Evolutionary conservation across 2,329 filamentous ascomycete species (phyloP), one percentile per base, ranked within the genome.

Genomic region (Trichoderma simmonsii): DNA sequence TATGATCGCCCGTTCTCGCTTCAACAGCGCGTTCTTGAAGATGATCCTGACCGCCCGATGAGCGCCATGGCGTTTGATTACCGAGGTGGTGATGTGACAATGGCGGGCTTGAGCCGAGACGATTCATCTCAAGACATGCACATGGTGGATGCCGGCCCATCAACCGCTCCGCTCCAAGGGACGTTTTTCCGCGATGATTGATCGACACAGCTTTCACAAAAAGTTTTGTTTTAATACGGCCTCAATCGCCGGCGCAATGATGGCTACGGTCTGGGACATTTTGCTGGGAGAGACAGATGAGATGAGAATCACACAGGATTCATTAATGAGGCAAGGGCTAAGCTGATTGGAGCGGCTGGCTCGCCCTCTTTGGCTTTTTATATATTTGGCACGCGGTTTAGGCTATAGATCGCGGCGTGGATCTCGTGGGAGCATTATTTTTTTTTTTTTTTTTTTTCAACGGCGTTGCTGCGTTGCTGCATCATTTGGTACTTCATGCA

Each of bases 91-190:
- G 75, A 77, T 65, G 68, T 79, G 64, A 74, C 77, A 8, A 74
- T 79, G 5, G 77, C 77, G 12, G 77, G 77, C 43, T 73, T 81
- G 14, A 78, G 77, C 26, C 78, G 79, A 65, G 82, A 83, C 9
- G 76, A 81, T 21, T 73, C 80, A 6, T 80, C 77, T 34, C 83
- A 85, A 67, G 88, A 89, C 70, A 81, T 89, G 34, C 85, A 86
- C 26, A 89, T 89, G 88, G 79, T 83, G 51, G 88, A 90, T 73
- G 86, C 85, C 26, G 86, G 85, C 6, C 86, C 87, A 7, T 86
- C 86, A 9, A 87, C 87, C 2, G 87, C 87, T 9, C 86, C 87
- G 15, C 80, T 87, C 21, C 83, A 83, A 71, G 82, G 82, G 62
- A 85, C 83, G 0, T 88, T 88, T 75, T 88, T 88, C 77, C 83